Base-by-base conservation (phyloP, 1,139 yeast genomes). In the Diutina neorugosa region DNA sequence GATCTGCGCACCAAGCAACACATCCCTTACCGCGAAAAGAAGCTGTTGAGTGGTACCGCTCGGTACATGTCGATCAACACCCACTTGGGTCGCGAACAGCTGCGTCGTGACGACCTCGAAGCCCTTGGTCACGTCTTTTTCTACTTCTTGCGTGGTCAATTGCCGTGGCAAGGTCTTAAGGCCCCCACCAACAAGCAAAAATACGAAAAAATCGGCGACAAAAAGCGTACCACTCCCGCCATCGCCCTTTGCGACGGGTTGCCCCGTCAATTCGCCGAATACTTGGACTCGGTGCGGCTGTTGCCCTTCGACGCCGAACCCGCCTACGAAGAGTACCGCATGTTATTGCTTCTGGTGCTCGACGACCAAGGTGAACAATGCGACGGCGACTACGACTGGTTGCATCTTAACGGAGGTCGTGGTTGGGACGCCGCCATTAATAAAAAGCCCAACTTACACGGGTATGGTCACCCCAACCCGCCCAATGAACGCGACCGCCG, bases 151-250 rank as follows among this genome's bases (percentile, higher is more conserved):
- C 79, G 95, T 61, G 98, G 98, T 52, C 90, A 88, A 58, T 79
- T 93, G 63, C 98, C 98, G 52, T 93, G 98, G 98, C 98, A 93
- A 72, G 98, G 98, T 31, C 77, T 93, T 60, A 91, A 91, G 70
- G 98, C 98, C n/a, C 96, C 96, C 59, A 90, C 96, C 44, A 93
- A 93, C 72, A 93, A 93, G 70, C 90, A 87, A 65, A 93, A 93
- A 69, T 93, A 93, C 68, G 98, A 93, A 69, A 91, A 90, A 67
- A 93, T 93, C 69, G 98, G 97, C 57, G 93, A 88, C 63, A 91
- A 91, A 69, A 91, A 91, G 70, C 88, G 90, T 68, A 80, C 93
- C 11, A 86, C 96, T 14, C 81, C 86, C 34, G 85, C 93, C 48
- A 76, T 76, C 55, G 90, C 87, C 52, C 73, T 91, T 58, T 85